Percentiles rank a stretch among this genome's conserved stretches.
These are phyloP conservation scores for Candolleomyces eurysporus DNA, from an alignment of 768 basidiomycete genomes.

Conservation along the genomic window DNA sequence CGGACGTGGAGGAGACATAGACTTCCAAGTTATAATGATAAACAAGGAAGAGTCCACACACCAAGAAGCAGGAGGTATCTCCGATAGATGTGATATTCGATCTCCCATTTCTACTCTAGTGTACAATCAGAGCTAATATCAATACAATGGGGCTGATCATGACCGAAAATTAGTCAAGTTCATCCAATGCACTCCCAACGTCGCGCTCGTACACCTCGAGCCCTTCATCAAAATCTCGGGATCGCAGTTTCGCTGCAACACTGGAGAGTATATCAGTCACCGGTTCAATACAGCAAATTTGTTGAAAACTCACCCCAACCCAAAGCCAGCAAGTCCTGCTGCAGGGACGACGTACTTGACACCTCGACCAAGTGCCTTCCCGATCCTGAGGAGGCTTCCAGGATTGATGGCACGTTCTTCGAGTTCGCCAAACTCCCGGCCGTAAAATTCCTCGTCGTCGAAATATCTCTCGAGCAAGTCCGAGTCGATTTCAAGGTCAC, in stretches of 20 bases:
- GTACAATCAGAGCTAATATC: not conserved
- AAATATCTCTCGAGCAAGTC: too few relatives aligned
- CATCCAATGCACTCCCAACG: not conserved
- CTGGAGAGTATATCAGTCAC: not conserved
- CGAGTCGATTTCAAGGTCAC: not conserved
- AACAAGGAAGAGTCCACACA: too few relatives aligned
- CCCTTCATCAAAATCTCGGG: not conserved
- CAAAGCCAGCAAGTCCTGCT: not conserved
- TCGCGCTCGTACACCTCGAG: not conserved
- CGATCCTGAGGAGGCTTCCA: not conserved
- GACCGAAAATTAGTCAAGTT: not conserved
- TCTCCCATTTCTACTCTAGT: too few relatives aligned
- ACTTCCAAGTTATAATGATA: too few relatives aligned
- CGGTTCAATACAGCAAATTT: not conserved
- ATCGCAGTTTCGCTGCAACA: not conserved
- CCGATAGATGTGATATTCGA: too few relatives aligned
- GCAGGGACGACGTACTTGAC: not conserved
- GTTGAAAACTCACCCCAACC: not conserved
- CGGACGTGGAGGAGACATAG: too few relatives aligned
- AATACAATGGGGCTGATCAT: not conserved
- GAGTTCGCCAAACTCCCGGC: not conserved
- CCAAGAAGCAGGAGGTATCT: too few relatives aligned
- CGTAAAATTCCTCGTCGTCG: not conserved
- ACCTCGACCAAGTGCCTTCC: not conserved
- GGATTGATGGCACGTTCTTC: not conserved